Conservation (phyloP, 805 yeast genomes). For the Lipomyces starkeyi region DNA sequence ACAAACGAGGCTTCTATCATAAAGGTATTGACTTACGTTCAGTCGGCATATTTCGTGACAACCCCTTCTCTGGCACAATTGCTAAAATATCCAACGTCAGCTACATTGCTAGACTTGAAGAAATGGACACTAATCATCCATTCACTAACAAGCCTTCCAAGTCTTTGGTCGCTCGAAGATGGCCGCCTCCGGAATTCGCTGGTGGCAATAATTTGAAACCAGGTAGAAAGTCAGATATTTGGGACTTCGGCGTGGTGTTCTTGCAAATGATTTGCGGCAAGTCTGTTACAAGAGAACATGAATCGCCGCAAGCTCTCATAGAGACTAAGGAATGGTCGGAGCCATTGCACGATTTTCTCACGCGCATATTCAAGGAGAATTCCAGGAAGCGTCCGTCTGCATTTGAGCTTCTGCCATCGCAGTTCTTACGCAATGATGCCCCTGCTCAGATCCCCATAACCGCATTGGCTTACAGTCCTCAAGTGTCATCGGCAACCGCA, state of each 20-base stretch:
- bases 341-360: slow-evolving; percentile 68
- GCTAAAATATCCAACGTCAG: slow-evolving; percentile 57
- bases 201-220: slow-evolving; percentile 52
- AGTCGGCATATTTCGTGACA: slow-evolving; percentile 57
- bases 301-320: slow-evolving; percentile 70
- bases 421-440: slow-evolving; percentile 68
- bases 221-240: slow-evolving; percentile 84
- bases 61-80: slow-evolving; percentile 59
- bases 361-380: slow-evolving; percentile 66
- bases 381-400: slow-evolving; percentile 80
- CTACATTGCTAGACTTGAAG: slow-evolving; percentile 38
- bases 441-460: slow-evolving; percentile 12
- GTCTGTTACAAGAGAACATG: slow-evolving; percentile 59
- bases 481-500: slow-evolving; percentile 6
- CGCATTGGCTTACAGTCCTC: slow-evolving; percentile 17
- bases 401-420: slow-evolving; percentile 80
- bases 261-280: slow-evolving; percentile 68
- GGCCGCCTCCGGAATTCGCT: slow-evolving; percentile 85
- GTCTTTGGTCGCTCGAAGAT: slow-evolving; percentile 43
- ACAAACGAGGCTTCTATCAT: slow-evolving; percentile 84
- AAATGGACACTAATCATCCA: slow-evolving; percentile 46
- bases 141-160: slow-evolving; percentile 32
- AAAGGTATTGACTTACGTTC: slow-evolving; percentile 68
- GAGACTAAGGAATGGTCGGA: slow-evolving; percentile 55
- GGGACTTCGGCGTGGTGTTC: slow-evolving; percentile 87